Evolutionary conservation across 257 asterid genomes (phyloP).

Genomic region (Scutellaria galericulata): DNA sequence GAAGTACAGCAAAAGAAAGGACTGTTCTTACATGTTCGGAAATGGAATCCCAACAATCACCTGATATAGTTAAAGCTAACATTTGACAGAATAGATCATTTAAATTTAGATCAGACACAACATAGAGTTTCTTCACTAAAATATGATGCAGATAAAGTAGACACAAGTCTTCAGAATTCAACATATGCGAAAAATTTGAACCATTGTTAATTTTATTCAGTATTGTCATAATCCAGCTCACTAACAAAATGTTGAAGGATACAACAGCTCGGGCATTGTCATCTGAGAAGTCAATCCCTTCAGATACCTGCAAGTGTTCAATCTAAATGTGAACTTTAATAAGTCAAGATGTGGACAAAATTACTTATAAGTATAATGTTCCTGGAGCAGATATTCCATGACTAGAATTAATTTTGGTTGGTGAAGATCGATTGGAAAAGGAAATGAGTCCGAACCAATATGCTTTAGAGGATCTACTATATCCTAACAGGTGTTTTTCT

Average conservation of each 20-base stretch:
- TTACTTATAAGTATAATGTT: not conserved
- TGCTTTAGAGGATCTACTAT: not conserved
- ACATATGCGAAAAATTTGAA: not conserved
- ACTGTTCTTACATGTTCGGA: conserved; percentile 77
- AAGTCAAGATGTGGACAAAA: conserved; percentile 13
- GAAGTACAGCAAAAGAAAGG: conserved; percentile 27
- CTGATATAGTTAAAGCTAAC: conserved; percentile 70
- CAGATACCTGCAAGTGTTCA: conserved; percentile 75
- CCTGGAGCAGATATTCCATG: not conserved
- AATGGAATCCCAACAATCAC: conserved; percentile 95
- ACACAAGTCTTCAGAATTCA: conserved; percentile 12
- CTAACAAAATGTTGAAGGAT: conserved; percentile 57
- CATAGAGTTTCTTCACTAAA: conserved; percentile 15
- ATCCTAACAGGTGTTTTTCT: not conserved
- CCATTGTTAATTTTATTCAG: conserved; percentile 22
- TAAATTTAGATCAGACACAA: conserved; percentile 12
- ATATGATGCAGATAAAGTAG: conserved; percentile 18
- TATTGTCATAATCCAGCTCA: conserved; percentile 28
- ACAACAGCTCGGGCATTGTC: conserved; percentile 97
- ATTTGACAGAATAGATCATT: conserved; percentile 31
- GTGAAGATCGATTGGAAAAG: too few species aligned
- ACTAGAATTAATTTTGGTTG: not conserved
- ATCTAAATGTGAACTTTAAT: conserved; percentile 24
- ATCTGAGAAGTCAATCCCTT: conserved; percentile 98
- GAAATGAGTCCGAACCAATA: not conserved